phyloP scores from a whole-genome alignment of 108 stramenopile species.

The Seminavis robusta region DNA sequence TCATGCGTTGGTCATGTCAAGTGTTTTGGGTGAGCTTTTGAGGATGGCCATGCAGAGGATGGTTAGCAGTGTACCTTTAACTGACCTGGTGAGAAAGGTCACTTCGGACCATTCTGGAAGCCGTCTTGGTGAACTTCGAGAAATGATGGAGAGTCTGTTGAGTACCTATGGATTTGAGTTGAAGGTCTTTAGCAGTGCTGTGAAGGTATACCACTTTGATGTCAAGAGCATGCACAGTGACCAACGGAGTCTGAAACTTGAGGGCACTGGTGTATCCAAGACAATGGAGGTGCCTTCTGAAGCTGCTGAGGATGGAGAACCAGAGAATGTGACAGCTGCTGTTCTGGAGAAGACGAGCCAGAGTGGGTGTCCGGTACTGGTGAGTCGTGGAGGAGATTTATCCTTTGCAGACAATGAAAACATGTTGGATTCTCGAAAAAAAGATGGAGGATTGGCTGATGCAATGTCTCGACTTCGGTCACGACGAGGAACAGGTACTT shows the following conservation, averaged over 20 bases:
- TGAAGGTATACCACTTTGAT: slow-evolving; percentile 61
- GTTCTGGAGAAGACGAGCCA: too few relatives aligned
- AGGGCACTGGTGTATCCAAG: slow-evolving; percentile 2
- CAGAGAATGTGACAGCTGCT: not conserved
- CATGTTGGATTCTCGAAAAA: not conserved
- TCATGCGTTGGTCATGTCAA: slow-evolving; percentile 49
- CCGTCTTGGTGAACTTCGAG: slow-evolving; percentile 78
- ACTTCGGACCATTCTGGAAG: slow-evolving; percentile 76
- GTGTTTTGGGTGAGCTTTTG: slow-evolving; percentile 62
- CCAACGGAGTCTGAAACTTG: slow-evolving; percentile 31
- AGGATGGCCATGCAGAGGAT: slow-evolving; percentile 78
- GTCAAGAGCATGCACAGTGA: slow-evolving; percentile 38
- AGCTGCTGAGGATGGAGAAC: not conserved
- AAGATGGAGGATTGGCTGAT: not conserved
- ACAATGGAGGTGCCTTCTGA: not conserved
- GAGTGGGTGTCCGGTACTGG: not conserved
- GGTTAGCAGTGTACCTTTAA: slow-evolving; percentile 74
- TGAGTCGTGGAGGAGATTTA: not conserved
- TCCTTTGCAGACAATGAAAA: not conserved
- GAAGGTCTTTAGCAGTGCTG: slow-evolving; percentile 56
- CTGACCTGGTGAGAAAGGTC: slow-evolving; percentile 75
- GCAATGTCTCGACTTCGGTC: slow-evolving; percentile 1
- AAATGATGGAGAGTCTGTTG: slow-evolving; percentile 71
- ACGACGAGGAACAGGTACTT: too few relatives aligned
- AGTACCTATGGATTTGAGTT: slow-evolving; percentile 67